Percentiles rank a stretch among this genome's conserved stretches.
Conservation (phyloP, 2,329 filamentous ascomycete genomes). For the Arachnopeziza araneosa region DNA sequence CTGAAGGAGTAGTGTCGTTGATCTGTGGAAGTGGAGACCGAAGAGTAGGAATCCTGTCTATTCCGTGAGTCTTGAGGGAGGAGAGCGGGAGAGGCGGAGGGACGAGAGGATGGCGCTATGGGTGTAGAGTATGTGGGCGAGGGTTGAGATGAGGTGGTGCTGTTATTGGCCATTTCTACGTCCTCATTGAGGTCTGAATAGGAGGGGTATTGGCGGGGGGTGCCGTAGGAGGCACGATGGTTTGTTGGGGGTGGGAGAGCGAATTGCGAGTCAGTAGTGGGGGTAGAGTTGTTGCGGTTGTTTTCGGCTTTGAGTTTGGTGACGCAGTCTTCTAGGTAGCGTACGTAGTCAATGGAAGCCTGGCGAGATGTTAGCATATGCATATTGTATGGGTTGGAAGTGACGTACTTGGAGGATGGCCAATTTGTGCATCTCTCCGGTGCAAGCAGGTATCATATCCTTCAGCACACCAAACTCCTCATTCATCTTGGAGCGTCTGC, state of each 20-base stretch:
- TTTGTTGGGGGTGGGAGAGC: constrained; percentile 17
- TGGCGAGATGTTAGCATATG: constrained; percentile 33
- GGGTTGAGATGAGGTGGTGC: constrained; percentile 35
- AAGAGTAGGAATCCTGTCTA: constrained; percentile 49
- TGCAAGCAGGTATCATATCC: constrained; percentile 90
- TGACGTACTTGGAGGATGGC: constrained; percentile 81
- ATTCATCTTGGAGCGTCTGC: constrained; percentile 94
- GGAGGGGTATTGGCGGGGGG: constrained; percentile 39
- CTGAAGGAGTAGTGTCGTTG: constrained; percentile 46
- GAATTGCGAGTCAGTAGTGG: constrained; percentile 12
- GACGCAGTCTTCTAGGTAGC: constrained; percentile 88
- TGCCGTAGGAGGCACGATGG: constrained; percentile 15
- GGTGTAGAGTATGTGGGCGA: constrained; percentile 42
- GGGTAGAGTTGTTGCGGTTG: constrained; percentile 21
- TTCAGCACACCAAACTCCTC: constrained; percentile 94
- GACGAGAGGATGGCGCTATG: constrained; percentile 29
- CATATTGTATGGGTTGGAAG: neutral
- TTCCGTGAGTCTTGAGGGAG: constrained; percentile 40
- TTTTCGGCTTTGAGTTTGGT: constrained; percentile 63
- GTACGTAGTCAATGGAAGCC: constrained; percentile 95
- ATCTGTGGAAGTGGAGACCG: constrained; percentile 40
- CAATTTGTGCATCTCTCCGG: constrained; percentile 97
- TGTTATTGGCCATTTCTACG: constrained; percentile 54
- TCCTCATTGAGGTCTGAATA: constrained; percentile 38
- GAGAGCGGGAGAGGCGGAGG: constrained; percentile 48